phyloP scores from a whole-genome alignment of 345 rosid species.

The Populus pruinosa region DNA sequence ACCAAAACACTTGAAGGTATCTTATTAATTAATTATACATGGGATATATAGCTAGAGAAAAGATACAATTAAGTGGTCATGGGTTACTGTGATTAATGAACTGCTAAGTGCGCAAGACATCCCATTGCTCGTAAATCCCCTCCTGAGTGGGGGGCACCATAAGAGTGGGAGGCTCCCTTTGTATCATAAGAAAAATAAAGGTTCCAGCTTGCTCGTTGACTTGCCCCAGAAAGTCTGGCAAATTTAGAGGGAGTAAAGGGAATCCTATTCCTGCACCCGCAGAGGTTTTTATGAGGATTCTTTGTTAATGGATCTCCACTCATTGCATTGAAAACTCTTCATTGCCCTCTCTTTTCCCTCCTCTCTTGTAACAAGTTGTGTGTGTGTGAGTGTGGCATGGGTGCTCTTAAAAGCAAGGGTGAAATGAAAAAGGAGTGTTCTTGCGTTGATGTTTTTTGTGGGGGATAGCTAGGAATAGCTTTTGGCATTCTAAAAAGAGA shows the following conservation, averaged over 20 bases:
- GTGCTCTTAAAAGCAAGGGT: constrained; percentile 34
- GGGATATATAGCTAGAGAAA: neutral
- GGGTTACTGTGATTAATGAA: neutral
- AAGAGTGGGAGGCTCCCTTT: constrained; percentile 12
- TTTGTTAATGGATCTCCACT: constrained; percentile 46
- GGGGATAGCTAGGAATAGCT: constrained; percentile 37
- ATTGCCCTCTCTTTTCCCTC: neutral
- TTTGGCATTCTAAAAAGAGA: constrained; percentile 44
- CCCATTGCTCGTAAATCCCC: constrained; percentile 14
- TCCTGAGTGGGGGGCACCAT: constrained; percentile 49
- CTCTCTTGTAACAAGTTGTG: constrained; percentile 1
- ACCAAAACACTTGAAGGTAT: neutral
- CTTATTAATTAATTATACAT: neutral
- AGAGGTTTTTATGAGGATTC: constrained; percentile 23
- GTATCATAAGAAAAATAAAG: constrained; percentile 1
- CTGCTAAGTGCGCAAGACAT: constrained; percentile 7
- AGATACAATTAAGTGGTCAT: neutral
- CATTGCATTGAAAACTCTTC: constrained; percentile 18
- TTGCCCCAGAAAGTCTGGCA: constrained; percentile 58
- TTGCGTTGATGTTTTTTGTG: constrained; percentile 34
- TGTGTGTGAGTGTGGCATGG: constrained; percentile 15
- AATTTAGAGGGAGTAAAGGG: constrained; percentile 36
- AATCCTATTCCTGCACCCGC: constrained; percentile 38
- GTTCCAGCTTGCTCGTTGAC: constrained; percentile 61
- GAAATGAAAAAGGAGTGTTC: constrained; percentile 27